These are phyloP conservation scores for Babjeviella inositovora DNA, from an alignment of 805 yeast species.

Conservation along the genomic window DNA sequence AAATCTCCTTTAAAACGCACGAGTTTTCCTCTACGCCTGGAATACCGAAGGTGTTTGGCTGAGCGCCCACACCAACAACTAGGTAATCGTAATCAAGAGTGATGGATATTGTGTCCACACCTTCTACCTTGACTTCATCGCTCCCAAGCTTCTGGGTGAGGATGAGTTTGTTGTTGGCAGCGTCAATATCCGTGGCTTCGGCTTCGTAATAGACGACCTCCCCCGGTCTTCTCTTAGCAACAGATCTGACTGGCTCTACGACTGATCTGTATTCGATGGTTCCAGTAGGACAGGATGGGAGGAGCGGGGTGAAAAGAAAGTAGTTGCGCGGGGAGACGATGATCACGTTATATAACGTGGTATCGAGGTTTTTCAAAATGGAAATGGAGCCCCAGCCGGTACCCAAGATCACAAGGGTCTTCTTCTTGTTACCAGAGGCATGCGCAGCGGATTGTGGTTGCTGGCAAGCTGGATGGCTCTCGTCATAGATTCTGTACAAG, in stretches of 20 bases:
- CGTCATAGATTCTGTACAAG: slow-evolving; percentile 21
- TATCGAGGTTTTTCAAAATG: slow-evolving; percentile 33
- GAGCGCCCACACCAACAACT: slow-evolving; percentile 41
- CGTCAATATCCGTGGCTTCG: slow-evolving; percentile 35
- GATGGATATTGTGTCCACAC: slow-evolving; percentile 20
- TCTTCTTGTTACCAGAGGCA: slow-evolving; percentile 27
- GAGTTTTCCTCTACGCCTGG: slow-evolving; percentile 43
- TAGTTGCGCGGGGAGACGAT: slow-evolving; percentile 39
- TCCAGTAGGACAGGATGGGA: slow-evolving; percentile 40
- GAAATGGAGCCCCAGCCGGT: slow-evolving; percentile 45
- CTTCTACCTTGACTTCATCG: slow-evolving; percentile 11
- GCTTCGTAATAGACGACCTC: slow-evolving; percentile 39
- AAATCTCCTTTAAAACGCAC: slow-evolving; percentile 32
- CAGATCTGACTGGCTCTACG: slow-evolving; percentile 34
- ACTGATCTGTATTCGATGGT: slow-evolving; percentile 35
- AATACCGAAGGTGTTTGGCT: slow-evolving; percentile 38
- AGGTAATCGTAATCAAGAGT: slow-evolving; percentile 33
- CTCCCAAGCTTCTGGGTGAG: slow-evolving; percentile 26
- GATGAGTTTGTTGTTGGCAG: slow-evolving; percentile 21
- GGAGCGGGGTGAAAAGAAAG: slow-evolving; percentile 36
- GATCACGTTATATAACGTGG: slow-evolving; percentile 34
- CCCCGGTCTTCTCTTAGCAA: slow-evolving; percentile 30
- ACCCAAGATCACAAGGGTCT: slow-evolving; percentile 32
- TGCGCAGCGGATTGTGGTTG: slow-evolving; percentile 23
- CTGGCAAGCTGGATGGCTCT: slow-evolving; percentile 24